A percentile compares a stretch with the other conserved stretches of the same genome.
Evolutionary conservation across 371 early-diverging fungal species (phyloP).

Genomic region (Mortierella sp.): DNA sequence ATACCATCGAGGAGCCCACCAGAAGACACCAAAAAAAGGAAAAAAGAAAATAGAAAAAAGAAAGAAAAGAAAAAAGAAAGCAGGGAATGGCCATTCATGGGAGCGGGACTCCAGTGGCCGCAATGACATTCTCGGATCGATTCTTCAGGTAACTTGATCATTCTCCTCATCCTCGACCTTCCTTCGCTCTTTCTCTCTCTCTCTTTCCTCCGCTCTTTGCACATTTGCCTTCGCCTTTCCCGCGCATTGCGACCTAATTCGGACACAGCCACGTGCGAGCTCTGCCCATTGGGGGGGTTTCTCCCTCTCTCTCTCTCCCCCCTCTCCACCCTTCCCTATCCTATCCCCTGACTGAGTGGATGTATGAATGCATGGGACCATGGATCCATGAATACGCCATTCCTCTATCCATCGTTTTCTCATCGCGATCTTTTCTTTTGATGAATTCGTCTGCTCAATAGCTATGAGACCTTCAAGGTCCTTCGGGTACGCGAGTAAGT

Average conservation of each 20-base stretch:
- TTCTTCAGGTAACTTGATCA: constrained; percentile 39
- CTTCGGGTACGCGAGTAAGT: constrained; percentile 51
- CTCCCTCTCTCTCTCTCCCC: too few relatives aligned
- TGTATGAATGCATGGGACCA: too few relatives aligned
- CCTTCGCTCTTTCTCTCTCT: background rate
- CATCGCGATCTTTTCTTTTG: too few relatives aligned
- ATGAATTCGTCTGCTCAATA: too few relatives aligned
- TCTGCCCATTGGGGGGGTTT: background rate
- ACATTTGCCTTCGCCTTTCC: background rate
- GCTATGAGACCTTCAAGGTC: constrained; percentile 51
- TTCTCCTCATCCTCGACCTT: background rate
- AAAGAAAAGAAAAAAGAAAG: too few relatives aligned
- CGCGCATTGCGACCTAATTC: background rate
- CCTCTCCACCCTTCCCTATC: background rate
- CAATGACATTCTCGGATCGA: constrained; percentile 36
- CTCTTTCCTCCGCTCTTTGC: background rate
- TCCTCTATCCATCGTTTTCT: too few relatives aligned
- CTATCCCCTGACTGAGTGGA: too few relatives aligned
- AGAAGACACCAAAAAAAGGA: too few relatives aligned
- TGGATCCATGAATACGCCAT: too few relatives aligned
- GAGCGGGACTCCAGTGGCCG: constrained; percentile 13
- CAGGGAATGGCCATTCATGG: constrained; percentile 21
- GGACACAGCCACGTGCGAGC: too few relatives aligned
- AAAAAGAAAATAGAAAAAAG: background rate
- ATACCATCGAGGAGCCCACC: too few relatives aligned